These are phyloP conservation scores for Pseudozyma sp. DNA, from an alignment of 1,284 basidiomycete genomes.

Conservation along the genomic window DNA sequence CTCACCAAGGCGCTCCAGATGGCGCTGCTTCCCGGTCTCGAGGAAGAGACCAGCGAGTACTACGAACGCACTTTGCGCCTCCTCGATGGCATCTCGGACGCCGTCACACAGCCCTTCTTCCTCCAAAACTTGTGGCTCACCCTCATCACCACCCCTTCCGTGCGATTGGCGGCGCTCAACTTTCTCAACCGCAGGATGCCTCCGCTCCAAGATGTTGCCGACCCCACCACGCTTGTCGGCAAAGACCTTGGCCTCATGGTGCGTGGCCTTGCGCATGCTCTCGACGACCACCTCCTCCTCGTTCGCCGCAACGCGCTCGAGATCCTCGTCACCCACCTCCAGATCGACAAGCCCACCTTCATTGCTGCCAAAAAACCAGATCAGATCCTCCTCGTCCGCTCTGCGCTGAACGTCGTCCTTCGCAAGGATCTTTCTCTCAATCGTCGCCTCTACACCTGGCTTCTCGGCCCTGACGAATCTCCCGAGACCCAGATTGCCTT, in stretches of 20 bases:
- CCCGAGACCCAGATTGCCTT: constrained; percentile 69
- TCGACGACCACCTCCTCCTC: constrained; percentile 83
- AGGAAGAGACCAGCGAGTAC: constrained; percentile 72
- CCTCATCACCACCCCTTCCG: constrained; percentile 87
- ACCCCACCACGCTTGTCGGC: constrained; percentile 69
- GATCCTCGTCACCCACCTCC: constrained; percentile 57
- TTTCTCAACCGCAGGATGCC: constrained; percentile 85
- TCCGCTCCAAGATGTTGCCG: constrained; percentile 31
- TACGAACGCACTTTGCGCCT: constrained; percentile 91
- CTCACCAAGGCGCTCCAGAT: constrained; percentile 93
- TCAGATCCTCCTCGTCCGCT: constrained; percentile 54
- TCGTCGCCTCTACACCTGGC: constrained; percentile 91
- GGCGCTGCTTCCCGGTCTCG: constrained; percentile 79
- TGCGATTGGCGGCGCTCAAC: constrained; percentile 87
- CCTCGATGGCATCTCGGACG: constrained; percentile 83
- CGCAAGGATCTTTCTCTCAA: constrained; percentile 92
- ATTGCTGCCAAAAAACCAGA: constrained; percentile 41
- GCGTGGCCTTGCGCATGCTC: constrained; percentile 84
- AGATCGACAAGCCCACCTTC: constrained; percentile 51
- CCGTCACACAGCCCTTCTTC: constrained; percentile 80
- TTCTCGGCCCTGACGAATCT: constrained; percentile 82
- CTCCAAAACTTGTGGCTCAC: constrained; percentile 94
- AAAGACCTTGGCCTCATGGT: constrained; percentile 91
- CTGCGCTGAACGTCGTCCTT: constrained; percentile 71
- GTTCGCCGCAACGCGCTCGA: constrained; percentile 62